Percentiles rank a stretch among this genome's conserved stretches.
phyloP scores from a whole-genome alignment of 2,329 filamentous ascomycete genomes.

The Dryadomyces quercus-mongolicae region DNA sequence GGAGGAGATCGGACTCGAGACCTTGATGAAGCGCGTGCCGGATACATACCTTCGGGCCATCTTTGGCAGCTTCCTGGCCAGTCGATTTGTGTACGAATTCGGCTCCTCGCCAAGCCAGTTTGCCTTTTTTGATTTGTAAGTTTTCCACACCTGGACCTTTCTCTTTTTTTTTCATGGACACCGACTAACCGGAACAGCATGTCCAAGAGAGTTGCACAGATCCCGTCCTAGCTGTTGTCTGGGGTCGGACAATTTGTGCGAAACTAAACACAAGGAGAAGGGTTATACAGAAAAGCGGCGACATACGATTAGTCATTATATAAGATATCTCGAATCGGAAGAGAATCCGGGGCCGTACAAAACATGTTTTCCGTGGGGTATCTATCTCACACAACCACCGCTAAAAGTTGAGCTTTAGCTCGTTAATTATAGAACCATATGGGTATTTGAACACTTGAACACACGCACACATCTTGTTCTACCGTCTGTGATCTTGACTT shows the following conservation, averaged over 20 bases:
- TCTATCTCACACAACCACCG: too few species aligned
- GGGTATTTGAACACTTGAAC: too few species aligned
- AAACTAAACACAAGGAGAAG: too few species aligned
- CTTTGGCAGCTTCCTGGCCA: slow-evolving; percentile 91
- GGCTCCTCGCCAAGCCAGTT: slow-evolving; percentile 90
- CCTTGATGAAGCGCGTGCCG: slow-evolving; percentile 75
- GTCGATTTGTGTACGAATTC: slow-evolving; percentile 91
- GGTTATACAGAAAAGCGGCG: too few species aligned
- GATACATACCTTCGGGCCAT: slow-evolving; percentile 88
- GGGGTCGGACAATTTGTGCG: background rate
- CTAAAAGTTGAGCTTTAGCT: too few species aligned
- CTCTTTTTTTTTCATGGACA: background rate
- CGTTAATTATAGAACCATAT: too few species aligned
- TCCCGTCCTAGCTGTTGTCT: slow-evolving; percentile 21
- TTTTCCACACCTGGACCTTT: slow-evolving; percentile 23
- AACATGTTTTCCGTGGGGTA: too few species aligned
- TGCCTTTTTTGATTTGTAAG: slow-evolving; percentile 96
- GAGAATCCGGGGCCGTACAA: too few species aligned
- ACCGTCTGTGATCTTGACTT: too few species aligned
- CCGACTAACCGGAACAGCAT: slow-evolving; percentile 33
- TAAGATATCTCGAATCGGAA: too few species aligned
- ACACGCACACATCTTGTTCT: too few species aligned
- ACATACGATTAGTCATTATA: too few species aligned
- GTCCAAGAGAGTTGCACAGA: slow-evolving; percentile 49
- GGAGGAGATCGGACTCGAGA: slow-evolving; percentile 82